phyloP scores from a whole-genome alignment of 1,139 yeast genomes.

The Eremothecium gossypii region DNA sequence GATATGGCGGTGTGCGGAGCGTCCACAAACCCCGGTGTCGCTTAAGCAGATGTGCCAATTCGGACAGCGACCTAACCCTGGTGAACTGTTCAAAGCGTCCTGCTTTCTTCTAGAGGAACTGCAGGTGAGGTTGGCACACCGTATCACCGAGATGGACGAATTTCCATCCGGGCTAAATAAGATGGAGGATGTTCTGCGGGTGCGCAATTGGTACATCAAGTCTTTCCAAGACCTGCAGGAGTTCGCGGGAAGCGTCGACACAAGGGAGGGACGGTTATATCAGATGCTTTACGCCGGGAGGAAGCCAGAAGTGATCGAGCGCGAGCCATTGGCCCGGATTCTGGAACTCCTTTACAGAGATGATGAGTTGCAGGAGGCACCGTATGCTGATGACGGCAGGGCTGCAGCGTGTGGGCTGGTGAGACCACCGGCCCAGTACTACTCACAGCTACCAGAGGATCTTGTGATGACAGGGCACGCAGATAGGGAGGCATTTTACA shows the following conservation, averaged over 20 bases:
- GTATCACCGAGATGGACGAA: conserved; percentile 75
- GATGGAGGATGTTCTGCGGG: conserved; percentile 68
- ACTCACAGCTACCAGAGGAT: conserved; percentile 45
- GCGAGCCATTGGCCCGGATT: conserved; percentile 76
- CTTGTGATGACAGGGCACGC: conserved; percentile 21
- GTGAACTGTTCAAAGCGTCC: conserved; percentile 72
- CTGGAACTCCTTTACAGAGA: conserved; percentile 35
- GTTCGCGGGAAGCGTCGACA: conserved; percentile 7
- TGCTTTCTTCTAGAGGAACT: conserved; percentile 81
- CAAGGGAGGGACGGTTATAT: conserved; percentile 8
- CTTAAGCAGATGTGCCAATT: conserved; percentile 89
- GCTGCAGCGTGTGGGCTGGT: neutral
- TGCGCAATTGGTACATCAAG: conserved; percentile 85
- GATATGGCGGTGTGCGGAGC: conserved; percentile 46
- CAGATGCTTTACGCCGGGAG: conserved; percentile 8
- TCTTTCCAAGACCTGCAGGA: conserved; percentile 64
- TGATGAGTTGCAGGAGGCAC: neutral
- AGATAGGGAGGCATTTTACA: conserved; percentile 6
- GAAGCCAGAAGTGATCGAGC: conserved; percentile 44
- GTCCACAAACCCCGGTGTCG: conserved; percentile 78
- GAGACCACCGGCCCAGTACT: conserved; percentile 41
- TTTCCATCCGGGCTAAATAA: conserved; percentile 68
- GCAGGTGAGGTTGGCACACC: conserved; percentile 77
- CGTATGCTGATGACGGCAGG: neutral
- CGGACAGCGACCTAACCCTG: conserved; percentile 71